Conservation (phyloP, 371 early-diverging fungal genomes). For the Syncephalis plumigaleata region DNA sequence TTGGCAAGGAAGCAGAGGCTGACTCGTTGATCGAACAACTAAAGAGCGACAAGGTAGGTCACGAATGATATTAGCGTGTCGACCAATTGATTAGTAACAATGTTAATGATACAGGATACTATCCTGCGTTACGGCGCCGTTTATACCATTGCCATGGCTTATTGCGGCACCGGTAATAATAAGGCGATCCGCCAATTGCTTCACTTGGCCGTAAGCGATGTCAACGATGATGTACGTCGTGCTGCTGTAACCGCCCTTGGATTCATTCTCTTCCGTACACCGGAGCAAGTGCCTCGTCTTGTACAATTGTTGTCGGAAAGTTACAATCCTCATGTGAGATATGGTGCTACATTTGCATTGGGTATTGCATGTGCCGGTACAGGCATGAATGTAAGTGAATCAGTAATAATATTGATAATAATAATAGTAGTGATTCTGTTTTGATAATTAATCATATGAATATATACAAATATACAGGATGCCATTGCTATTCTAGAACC, state of each 20-base stretch:
- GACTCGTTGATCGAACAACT: constrained; percentile 73
- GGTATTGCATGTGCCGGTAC: constrained; percentile 98
- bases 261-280: constrained; percentile 79
- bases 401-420: neutral
- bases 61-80: neutral
- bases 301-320: constrained; percentile 95
- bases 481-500: constrained; percentile 95
- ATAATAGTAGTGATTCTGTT: neutral
- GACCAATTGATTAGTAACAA: neutral
- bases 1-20: constrained; percentile 85
- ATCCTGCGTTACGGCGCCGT: constrained; percentile 92
- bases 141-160: constrained; percentile 93
- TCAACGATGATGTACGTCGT: constrained; percentile 97
- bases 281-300: constrained; percentile 87
- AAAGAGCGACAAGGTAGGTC: constrained; percentile 45
- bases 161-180: constrained; percentile 94
- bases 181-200: constrained; percentile 83
- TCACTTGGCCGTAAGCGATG: constrained; percentile 94
- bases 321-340: constrained; percentile 96
- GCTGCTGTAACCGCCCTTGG: constrained; percentile 96
- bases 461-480: too few relatives aligned
- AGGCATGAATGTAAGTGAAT: constrained; percentile 51
- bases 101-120: constrained; percentile 35
- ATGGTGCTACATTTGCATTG: constrained; percentile 92
- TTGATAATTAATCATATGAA: neutral